Evolutionary conservation across 768 basidiomycete species (phyloP).

Genomic region (Mycena maculata): DNA sequence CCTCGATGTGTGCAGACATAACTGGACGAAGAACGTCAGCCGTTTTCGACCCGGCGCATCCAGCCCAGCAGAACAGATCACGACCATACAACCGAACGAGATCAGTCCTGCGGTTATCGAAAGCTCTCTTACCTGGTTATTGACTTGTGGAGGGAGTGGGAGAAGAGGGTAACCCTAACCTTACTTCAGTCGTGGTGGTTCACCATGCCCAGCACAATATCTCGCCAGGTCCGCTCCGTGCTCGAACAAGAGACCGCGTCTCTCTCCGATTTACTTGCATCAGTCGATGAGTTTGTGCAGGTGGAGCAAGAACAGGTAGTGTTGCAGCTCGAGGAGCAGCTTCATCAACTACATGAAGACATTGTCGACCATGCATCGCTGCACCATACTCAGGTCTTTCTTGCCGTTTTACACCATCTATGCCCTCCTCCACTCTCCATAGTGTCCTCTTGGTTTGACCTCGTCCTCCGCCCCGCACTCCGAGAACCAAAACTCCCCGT

Average conservation of each 20-base stretch:
- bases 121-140: neutral
- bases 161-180: too few species aligned
- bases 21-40: constrained; percentile 34
- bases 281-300: constrained; percentile 67
- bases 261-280: constrained; percentile 59
- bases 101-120: neutral
- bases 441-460: constrained; percentile 85
- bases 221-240: constrained; percentile 66
- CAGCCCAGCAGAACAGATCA: constrained; percentile 4
- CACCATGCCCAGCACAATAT: constrained; percentile 37
- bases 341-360: constrained; percentile 72
- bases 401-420: constrained; percentile 73
- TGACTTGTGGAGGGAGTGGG: neutral
- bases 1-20: constrained; percentile 90
- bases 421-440: constrained; percentile 71
- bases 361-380: constrained; percentile 72
- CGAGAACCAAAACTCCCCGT: constrained; percentile 78
- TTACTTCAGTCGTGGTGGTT: too few species aligned
- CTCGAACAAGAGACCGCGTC: constrained; percentile 67
- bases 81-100: too few species aligned
- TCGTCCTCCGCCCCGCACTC: constrained; percentile 80
- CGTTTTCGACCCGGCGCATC: neutral
- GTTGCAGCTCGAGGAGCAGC: constrained; percentile 70
- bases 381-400: constrained; percentile 73
- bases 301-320: constrained; percentile 59